These are phyloP conservation scores for Penicillium sp. DNA, from an alignment of 2,329 filamentous ascomycete genomes.

Conservation along the genomic window DNA sequence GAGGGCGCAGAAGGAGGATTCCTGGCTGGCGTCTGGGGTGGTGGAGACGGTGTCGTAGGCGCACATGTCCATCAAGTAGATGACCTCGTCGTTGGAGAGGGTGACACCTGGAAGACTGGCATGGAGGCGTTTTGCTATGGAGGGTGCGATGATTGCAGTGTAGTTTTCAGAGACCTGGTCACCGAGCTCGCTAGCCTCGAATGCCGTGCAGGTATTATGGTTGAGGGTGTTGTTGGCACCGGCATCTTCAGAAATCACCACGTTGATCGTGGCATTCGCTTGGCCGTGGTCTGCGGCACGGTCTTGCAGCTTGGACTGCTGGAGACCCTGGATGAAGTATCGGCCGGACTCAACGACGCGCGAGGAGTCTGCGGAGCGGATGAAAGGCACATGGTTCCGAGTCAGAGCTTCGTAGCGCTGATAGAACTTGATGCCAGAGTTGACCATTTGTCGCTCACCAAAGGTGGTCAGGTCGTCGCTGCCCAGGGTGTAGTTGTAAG, in stretches of 20 bases:
- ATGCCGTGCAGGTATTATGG: slow-evolving; percentile 72
- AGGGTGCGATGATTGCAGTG: slow-evolving; percentile 67
- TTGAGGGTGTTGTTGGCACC: slow-evolving; percentile 81
- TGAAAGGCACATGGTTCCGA: slow-evolving; percentile 65
- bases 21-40: slow-evolving; percentile 54
- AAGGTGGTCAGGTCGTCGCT: slow-evolving; percentile 72
- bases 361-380: slow-evolving; percentile 72
- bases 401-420: slow-evolving; percentile 71
- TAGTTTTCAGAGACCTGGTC: slow-evolving; percentile 62
- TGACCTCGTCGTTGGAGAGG: slow-evolving; percentile 66
- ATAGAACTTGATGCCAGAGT: slow-evolving; percentile 79
- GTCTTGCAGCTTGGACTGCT: slow-evolving; percentile 59
- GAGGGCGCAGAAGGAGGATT: slow-evolving; percentile 76
- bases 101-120: slow-evolving; percentile 70
- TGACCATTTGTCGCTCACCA: slow-evolving; percentile 71
- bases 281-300: slow-evolving; percentile 47
- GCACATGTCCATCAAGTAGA: slow-evolving; percentile 86
- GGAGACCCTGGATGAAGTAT: slow-evolving; percentile 78
- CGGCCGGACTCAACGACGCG: slow-evolving; percentile 76
- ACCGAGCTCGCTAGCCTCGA: slow-evolving; percentile 62
- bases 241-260: slow-evolving; percentile 69
- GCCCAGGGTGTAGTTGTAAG: slow-evolving; percentile 74
- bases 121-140: slow-evolving; percentile 74
- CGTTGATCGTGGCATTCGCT: slow-evolving; percentile 64
- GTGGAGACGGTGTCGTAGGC: slow-evolving; percentile 78